Base-by-base conservation (phyloP, 1,284 basidiomycete genomes). In the Melampsora americana region DNA sequence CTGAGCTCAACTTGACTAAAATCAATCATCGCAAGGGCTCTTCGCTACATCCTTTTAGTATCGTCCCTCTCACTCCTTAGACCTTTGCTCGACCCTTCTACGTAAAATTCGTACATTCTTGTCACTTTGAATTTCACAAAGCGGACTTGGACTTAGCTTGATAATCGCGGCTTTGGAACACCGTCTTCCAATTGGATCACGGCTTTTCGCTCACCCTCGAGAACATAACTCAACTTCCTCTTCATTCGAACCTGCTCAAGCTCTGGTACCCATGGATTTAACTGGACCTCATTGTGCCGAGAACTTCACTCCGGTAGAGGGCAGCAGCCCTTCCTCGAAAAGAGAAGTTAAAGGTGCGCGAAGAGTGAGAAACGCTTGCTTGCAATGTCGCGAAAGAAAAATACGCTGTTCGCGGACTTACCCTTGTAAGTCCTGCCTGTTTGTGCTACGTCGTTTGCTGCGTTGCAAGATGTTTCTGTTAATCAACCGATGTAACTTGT, bases 341-440 rank as follows among this genome's bases (percentile, higher is more conserved):
- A 65, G 60, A 32, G 66, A 76, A 44, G 66, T 69, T 42, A 68
- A 76, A 56, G 73, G 73, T 62, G 73, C 73, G 39, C 39, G 66
- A 69, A 61, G 73, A 42, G 66, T 76, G 32, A 53, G 73, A 50
- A 76, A 76, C 59, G 73, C 73, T 28, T 76, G 73, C 60, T 66
- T 76, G 28, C 73, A 76, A 62, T 76, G 73, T 60, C 56, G 73
- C 59, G 59, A 76, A 42, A 65, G 73, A 30, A 76, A 76, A 56
- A 76, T 76, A 62, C 56, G 73, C 39, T 76, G 73, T 59, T 76
- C 73, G 59, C 53, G 73, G 59, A 76, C 73, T 62, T 76, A 69
- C 59, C 73, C 73, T 30, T 76, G 73, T 76, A 64, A 68, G 73
- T 66, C 9, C 11, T 28, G 11, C 0, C 20, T 26, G 23, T 42